A percentile compares a stretch with the other conserved stretches of the same genome.
phyloP scores from a whole-genome alignment of 1,284 basidiomycete genomes.

The Sparassis latifolia region DNA sequence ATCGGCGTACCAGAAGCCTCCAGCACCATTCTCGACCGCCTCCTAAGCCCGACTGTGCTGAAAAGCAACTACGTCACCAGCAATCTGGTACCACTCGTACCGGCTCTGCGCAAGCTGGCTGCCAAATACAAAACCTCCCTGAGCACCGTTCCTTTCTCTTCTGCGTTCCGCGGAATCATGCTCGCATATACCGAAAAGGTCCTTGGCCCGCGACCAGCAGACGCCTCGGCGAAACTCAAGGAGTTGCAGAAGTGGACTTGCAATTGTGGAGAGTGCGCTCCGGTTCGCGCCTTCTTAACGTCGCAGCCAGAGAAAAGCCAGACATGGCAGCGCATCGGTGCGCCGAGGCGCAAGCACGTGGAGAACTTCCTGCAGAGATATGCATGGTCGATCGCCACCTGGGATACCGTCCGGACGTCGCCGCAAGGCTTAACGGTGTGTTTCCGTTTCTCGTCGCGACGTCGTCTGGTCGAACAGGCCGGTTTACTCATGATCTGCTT shows the following conservation, averaged over 20 bases:
- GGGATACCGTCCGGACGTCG: not conserved
- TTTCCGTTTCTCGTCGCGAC: not conserved
- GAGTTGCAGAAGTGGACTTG: conserved; percentile 4
- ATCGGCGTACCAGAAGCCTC: conserved; percentile 1
- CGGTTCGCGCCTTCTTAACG: conserved; percentile 1
- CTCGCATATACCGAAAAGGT: conserved; percentile 2
- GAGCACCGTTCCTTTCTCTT: not conserved
- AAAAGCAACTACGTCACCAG: not conserved
- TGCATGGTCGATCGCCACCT: not conserved
- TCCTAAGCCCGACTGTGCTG: not conserved
- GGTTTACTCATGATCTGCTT: not conserved
- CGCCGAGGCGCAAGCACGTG: conserved; percentile 2
- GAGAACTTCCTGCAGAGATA: conserved; percentile 3
- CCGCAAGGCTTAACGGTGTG: conserved; percentile 4
- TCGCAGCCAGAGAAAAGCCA: conserved; percentile 1
- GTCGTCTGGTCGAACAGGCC: not conserved
- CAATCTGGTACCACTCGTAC: conserved; percentile 5
- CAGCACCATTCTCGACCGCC: not conserved
- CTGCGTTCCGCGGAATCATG: conserved; percentile 1
- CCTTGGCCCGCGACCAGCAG: conserved; percentile 1
- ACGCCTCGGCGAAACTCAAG: not conserved
- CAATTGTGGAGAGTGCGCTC: not conserved
- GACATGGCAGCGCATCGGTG: conserved; percentile 2
- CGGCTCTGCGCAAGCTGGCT: conserved; percentile 3
- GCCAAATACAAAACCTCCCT: conserved; percentile 1